These are phyloP conservation scores for Aspergillus nanangensis DNA, from an alignment of 495 filamentous ascomycete genomes.

Conservation along the genomic window DNA sequence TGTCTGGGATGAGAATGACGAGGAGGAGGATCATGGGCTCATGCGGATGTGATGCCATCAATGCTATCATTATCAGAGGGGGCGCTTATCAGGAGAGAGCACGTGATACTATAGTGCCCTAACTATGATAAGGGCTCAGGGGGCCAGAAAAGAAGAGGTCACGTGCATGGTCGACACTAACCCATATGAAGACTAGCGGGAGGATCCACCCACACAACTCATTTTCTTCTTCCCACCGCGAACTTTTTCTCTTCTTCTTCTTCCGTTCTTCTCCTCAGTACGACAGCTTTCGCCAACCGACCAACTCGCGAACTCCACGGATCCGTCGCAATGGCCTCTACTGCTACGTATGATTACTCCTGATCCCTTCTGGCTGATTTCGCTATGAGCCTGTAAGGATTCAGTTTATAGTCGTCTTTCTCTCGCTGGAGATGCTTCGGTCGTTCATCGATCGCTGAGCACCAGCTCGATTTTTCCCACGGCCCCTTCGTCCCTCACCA, in stretches of 20 bases:
- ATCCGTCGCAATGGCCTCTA: conserved; percentile 47
- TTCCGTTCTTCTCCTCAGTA: conserved; percentile 28
- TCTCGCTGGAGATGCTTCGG: conserved; percentile 67
- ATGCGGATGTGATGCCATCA: too few species aligned
- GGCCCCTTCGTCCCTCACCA: conserved; percentile 46
- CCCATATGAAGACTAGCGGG: conserved; percentile 13
- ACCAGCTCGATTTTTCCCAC: conserved; percentile 80
- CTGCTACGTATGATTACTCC: conserved; percentile 60
- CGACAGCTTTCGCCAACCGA: conserved; percentile 38
- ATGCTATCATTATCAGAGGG: neutral
- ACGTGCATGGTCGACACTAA: conserved; percentile 3
- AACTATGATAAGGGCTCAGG: conserved; percentile 29
- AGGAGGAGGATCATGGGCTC: neutral
- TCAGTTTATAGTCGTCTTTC: conserved; percentile 67
- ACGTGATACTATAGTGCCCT: conserved; percentile 16
- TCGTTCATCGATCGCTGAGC: conserved; percentile 39
- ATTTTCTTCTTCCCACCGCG: conserved; percentile 17
- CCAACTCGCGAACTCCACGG: conserved; percentile 36
- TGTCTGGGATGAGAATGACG: neutral
- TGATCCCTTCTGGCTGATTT: conserved; percentile 36
- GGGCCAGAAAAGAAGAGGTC: conserved; percentile 8
- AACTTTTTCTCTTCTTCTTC: neutral
- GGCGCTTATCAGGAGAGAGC: conserved; percentile 4
- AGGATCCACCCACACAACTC: conserved; percentile 30
- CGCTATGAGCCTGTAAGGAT: conserved; percentile 47